Base-by-base conservation (phyloP, 805 yeast species). In the Ogataea zsoltii region DNA sequence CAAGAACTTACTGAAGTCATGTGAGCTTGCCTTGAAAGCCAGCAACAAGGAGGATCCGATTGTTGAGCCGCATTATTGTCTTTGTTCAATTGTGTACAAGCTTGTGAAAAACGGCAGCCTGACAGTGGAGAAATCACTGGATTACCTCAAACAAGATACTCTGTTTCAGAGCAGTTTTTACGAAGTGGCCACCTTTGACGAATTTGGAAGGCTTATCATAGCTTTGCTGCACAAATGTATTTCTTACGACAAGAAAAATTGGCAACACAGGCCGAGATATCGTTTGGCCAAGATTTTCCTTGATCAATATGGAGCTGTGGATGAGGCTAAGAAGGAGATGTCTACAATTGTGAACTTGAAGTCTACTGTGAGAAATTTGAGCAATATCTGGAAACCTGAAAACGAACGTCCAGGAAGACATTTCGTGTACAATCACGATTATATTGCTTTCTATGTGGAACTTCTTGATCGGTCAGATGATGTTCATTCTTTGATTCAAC, bases 311-410 rank as follows among this genome's bases (percentile, higher is more conserved):
- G 63, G 72, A 1, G 81, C 86, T 45, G 50, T 66, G 7, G 65
- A 66, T 2, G 71, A 67, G 0, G 94, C 97, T 0, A 70, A 73
- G 37, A 75, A 75, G 11, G 88, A 85, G 52, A 79, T 92, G 77
- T 69, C 77, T 1, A 60, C 71, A 0, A 68, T 89, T 14, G 77
- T 91, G 42, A 74, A 86, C 7, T 63, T 88, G 39, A 87, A 82
- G 53, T 72, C 89, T 0, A 74, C 79, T 2, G 79, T 81, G 34
- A 86, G 89, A 58, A 80, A 84, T 10, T 73, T 94, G 31, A 80
- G 91, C 1, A 85, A 80, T 53, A 87, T 94, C 46, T 94, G 99
- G 98, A 89, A 89, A 55, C 96, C 97, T 0, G 96, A 90, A 38
- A 64, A 74, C 55, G 99, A 95, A 62, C 68, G 95, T 16, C 94